Percentiles rank a stretch among this genome's conserved stretches.
phyloP scores from a whole-genome alignment of 139 green algal species.

The Haematococcus lacustris region DNA sequence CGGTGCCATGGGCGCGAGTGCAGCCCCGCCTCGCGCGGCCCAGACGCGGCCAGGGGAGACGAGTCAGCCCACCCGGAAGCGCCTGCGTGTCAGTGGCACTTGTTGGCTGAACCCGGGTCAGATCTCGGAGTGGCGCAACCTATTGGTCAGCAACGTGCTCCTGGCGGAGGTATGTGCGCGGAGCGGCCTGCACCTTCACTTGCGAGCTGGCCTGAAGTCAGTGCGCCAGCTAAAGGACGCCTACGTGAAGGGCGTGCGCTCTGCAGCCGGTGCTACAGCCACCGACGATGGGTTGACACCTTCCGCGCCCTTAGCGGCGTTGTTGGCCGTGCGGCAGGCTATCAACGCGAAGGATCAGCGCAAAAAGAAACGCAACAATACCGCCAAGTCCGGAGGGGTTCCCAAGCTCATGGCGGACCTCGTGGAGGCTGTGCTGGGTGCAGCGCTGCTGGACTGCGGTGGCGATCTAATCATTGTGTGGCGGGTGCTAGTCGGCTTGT shows the following conservation, averaged over 20 bases:
- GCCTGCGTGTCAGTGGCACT: background rate
- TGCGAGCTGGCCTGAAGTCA: background rate
- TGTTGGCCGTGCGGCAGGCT: too few relatives aligned
- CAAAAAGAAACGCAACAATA: background rate
- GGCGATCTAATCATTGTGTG: background rate
- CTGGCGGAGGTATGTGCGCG: conserved; percentile 1
- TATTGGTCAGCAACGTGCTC: conserved; percentile 1
- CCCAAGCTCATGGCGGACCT: conserved; percentile 11
- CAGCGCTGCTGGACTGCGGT: conserved; percentile 4
- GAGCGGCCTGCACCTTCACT: background rate
- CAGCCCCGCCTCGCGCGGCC: background rate
- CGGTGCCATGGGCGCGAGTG: background rate
- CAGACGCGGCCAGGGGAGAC: background rate
- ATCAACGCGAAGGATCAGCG: too few relatives aligned
- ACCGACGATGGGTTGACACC: too few relatives aligned
- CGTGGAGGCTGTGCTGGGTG: conserved; percentile 9
- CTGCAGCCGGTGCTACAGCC: too few relatives aligned
- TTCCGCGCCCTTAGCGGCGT: too few relatives aligned
- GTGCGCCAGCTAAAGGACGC: background rate
- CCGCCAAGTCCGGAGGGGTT: background rate
- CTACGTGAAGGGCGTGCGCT: too few relatives aligned
- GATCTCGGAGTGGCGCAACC: background rate
- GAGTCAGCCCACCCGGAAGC: background rate
- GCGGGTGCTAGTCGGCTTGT: background rate
- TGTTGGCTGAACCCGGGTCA: background rate